A percentile compares a stretch with the other conserved stretches of the same genome.
Evolutionary conservation across 352 stramenopile species (phyloP).

Genomic region (Pythium sukuiense): DNA sequence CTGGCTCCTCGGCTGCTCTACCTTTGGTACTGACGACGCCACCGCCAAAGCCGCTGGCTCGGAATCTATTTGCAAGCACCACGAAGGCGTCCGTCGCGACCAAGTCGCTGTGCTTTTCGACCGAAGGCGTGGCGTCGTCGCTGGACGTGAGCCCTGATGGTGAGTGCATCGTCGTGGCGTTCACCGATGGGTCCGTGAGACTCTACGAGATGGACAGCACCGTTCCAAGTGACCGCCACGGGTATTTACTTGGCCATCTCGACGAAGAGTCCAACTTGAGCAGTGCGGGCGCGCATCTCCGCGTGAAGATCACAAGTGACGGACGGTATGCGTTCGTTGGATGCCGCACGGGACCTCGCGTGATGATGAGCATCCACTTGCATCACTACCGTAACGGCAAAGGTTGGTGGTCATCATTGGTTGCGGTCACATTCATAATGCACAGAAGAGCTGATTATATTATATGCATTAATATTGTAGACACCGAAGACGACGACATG

Average conservation of each 20-base stretch:
- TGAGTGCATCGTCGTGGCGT: conserved; percentile 81
- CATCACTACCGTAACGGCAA: conserved; percentile 81
- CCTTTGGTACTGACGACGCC: conserved; percentile 20
- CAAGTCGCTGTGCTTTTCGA: conserved; percentile 84
- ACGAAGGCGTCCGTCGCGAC: conserved; percentile 37
- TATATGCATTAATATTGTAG: conserved; percentile 24
- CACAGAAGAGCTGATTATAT: not conserved
- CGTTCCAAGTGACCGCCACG: conserved; percentile 76
- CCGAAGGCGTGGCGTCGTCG: conserved; percentile 67
- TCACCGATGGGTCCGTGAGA: conserved; percentile 73
- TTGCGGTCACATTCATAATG: too few species aligned
- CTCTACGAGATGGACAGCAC: conserved; percentile 87
- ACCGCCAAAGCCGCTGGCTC: conserved; percentile 41
- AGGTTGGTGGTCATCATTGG: conserved; percentile 32
- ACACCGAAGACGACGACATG: conserved; percentile 77
- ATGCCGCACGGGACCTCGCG: conserved; percentile 57
- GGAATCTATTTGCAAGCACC: conserved; percentile 50
- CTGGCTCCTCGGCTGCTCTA: not conserved
- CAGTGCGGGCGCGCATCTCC: conserved; percentile 48
- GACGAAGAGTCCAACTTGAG: conserved; percentile 71
- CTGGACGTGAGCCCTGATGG: conserved; percentile 77
- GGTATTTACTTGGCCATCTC: conserved; percentile 78
- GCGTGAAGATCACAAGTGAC: conserved; percentile 78
- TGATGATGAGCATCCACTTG: conserved; percentile 84
- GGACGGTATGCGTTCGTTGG: conserved; percentile 84